Conservation (phyloP, 1,284 basidiomycete genomes). For the Limonomyces culmigenus region DNA sequence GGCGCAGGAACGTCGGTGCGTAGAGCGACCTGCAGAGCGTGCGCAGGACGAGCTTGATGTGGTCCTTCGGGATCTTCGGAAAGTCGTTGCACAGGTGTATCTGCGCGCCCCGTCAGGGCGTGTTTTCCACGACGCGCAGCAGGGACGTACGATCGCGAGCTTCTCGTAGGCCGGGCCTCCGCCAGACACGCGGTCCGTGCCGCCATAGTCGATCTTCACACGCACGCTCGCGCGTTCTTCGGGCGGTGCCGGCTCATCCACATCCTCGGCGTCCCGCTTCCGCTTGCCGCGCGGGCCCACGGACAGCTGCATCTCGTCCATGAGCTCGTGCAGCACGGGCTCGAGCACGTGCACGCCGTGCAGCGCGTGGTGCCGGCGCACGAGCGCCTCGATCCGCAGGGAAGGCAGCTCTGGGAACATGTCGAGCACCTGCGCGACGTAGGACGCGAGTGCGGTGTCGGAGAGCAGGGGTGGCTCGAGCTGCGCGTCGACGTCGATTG, state of each 20-base stretch:
- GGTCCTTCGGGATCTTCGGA: no score
- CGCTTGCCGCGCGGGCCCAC: conserved; percentile 30
- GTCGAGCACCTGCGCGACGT: conserved; percentile 37
- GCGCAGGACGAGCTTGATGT: no score
- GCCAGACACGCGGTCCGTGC: conserved; percentile 20
- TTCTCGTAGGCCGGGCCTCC: conserved; percentile 28
- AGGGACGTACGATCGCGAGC: no score
- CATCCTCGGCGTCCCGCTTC: conserved; percentile 27
- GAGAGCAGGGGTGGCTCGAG: no score
- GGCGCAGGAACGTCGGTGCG: conserved; percentile 34
- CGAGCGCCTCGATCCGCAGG: conserved; percentile 26
- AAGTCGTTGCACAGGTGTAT: no score
- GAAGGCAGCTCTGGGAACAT: conserved; percentile 51
- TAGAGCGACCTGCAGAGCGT: no score
- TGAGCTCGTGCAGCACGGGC: conserved; percentile 34
- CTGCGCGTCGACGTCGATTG: no score
- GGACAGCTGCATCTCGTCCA: conserved; percentile 50
- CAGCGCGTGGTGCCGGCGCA: conserved; percentile 19
- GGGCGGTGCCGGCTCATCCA: conserved; percentile 10
- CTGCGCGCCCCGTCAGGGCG: no score
- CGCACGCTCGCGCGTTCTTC: conserved; percentile 6
- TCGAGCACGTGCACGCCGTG: conserved; percentile 25
- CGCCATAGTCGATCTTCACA: conserved; percentile 32
- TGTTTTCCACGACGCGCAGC: no score
- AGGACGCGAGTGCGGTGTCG: conserved; percentile 7